phyloP scores from a whole-genome alignment of 495 filamentous ascomycete species.

The Aspergillus ostianus region DNA sequence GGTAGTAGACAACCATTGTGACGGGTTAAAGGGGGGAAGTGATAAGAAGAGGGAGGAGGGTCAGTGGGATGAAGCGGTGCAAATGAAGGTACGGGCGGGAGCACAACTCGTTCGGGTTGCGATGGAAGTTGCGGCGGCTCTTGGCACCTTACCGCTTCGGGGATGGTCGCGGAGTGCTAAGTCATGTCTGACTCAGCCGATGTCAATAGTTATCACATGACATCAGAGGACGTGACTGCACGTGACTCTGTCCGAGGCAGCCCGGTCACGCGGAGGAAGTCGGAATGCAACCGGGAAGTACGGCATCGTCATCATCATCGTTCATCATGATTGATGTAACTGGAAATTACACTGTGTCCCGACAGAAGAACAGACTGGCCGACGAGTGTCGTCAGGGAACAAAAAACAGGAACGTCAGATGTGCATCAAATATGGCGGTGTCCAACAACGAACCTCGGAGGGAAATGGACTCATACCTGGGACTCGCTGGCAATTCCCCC shows the following conservation, averaged over 20 bases:
- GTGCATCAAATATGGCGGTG: conserved; percentile 1
- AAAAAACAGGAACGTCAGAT: neutral
- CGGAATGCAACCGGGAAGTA: too few relatives aligned
- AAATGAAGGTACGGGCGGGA: conserved; percentile 15
- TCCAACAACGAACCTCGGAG: conserved; percentile 12
- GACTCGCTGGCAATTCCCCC: neutral
- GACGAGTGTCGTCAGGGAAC: neutral
- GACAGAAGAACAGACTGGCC: neutral
- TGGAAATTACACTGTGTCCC: too few relatives aligned
- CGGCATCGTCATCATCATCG: too few relatives aligned
- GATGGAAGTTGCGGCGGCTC: conserved; percentile 24
- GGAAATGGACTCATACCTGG: conserved; percentile 7
- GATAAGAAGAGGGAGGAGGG: conserved; percentile 23
- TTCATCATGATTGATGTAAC: too few relatives aligned
- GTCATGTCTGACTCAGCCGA: conserved; percentile 18
- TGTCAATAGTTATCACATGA: neutral
- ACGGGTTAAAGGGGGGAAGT: conserved; percentile 29
- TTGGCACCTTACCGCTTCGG: conserved; percentile 23
- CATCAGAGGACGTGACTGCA: too few relatives aligned
- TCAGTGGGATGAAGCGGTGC: conserved; percentile 25
- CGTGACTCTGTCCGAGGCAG: too few relatives aligned
- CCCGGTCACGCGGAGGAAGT: neutral
- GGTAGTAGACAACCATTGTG: conserved; percentile 88
- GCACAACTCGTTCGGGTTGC: conserved; percentile 14
- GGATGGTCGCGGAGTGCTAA: conserved; percentile 16